A percentile compares a stretch with the other conserved stretches of the same genome.
phyloP scores from a whole-genome alignment of 2,329 filamentous ascomycete species.

The Nemania sp. region DNA sequence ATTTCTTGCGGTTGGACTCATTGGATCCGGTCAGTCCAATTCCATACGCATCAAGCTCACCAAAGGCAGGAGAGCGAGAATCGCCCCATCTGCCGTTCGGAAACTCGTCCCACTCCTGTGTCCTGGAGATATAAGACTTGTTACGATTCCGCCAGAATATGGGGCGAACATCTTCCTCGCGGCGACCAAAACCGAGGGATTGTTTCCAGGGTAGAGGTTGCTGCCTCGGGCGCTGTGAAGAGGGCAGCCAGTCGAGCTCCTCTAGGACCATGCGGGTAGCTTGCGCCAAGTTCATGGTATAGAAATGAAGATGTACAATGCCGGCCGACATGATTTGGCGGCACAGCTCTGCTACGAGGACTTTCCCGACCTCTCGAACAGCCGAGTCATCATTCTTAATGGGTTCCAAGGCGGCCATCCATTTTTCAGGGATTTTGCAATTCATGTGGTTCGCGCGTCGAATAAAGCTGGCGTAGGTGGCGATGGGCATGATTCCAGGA shows the following conservation, averaged over 20 bases:
- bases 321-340: conserved; percentile 80
- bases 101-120: conserved; percentile 98
- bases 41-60: conserved; percentile 91
- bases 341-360: conserved; percentile 87
- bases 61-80: conserved; percentile 92
- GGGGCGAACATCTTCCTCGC: conserved; percentile 93
- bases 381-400: conserved; percentile 96
- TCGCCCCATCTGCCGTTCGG: conserved; percentile 99
- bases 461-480: conserved; percentile 91
- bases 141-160: conserved; percentile 99
- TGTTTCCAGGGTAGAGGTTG: conserved; percentile 96
- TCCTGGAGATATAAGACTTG: conserved; percentile 92
- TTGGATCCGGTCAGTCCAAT: conserved; percentile 94
- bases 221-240: conserved; percentile 75
- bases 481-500: conserved; percentile 92
- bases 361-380: conserved; percentile 87
- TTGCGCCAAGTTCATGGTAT: conserved; percentile 98
- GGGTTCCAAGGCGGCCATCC: conserved; percentile 82
- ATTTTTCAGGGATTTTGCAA: conserved; percentile 78
- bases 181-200: conserved; percentile 83
- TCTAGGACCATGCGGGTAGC: conserved; percentile 93
- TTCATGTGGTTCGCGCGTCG: conserved; percentile 90
- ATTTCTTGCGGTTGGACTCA: conserved; percentile 92
- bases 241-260: conserved; percentile 81
- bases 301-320: conserved; percentile 91